Evolutionary conservation across 1,284 basidiomycete genomes (phyloP), one percentile per base, ranked within the genome.

Genomic region (Athelia sp.): DNA sequence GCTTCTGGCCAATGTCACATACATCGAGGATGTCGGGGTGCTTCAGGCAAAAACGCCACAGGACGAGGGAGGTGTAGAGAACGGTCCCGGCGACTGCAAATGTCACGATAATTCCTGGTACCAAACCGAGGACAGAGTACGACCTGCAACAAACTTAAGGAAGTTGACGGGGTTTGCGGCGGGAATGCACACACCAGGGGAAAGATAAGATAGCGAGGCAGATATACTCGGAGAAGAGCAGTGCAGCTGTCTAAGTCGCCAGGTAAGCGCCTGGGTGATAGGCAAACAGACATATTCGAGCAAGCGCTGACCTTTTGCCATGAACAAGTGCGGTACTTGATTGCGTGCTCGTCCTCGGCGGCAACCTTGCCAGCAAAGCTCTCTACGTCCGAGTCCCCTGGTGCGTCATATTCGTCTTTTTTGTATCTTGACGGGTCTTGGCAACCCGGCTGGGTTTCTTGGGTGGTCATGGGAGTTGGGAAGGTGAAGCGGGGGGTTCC

Each of bases 21-120:
- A 85, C 79, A 56, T 84, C 78, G n/a, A 73, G 71, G 11, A 75
- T 65, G 48, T 81, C 73, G 0, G 82, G 82, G 52, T 86, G 74
- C 51, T 68, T 68, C 57, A 86, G 70, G 61, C 79, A 82, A 63
- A 77, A 87, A 3, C 69, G 64, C 74, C 77, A 79, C 8, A 82
- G 69, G 19, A 78, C 64, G 43, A 75, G 68, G 3, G 74, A 70
- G 0, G 72, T 74, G 54, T 73, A 74, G 22, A 68, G 57, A 42
- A 70, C 62, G 18, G 56, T 63, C 9, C 57, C 61, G 8, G 70
- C 70, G 35, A 73, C 67, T 14, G 65, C 59, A 14, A 76, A 46
- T 0, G 75, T 76, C 11, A 75, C 64, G 38, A 78, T 60, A 18
- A 78, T 59, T 4, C 74, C 76, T 2, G 77, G 71, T 3, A 78